Percentiles rank a stretch among this genome's conserved stretches.
phyloP scores from a whole-genome alignment of 2,329 filamentous ascomycete genomes.

The Trichoderma citrinoviride region DNA sequence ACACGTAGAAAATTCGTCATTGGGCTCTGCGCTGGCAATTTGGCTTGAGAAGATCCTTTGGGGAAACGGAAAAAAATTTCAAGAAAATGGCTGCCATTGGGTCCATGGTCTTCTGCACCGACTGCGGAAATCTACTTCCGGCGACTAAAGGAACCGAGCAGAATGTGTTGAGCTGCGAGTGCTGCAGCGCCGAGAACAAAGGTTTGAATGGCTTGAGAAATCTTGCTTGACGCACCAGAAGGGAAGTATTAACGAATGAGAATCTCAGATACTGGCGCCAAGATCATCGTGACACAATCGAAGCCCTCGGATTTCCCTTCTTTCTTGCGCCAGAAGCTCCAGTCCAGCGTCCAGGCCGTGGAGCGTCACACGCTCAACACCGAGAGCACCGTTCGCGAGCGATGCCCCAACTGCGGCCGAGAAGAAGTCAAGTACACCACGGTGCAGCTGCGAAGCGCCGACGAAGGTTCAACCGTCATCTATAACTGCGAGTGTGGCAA shows the following conservation, averaged over 20 bases:
- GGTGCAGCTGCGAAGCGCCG: slow-evolving; percentile 83
- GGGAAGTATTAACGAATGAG: slow-evolving; percentile 21
- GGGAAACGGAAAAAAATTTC: not conserved
- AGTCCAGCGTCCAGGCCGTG: slow-evolving; percentile 79
- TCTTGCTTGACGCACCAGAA: no score
- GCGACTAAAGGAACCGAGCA: slow-evolving; percentile 73
- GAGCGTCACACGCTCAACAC: slow-evolving; percentile 74
- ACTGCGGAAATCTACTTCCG: slow-evolving; percentile 87
- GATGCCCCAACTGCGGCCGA: slow-evolving; percentile 76
- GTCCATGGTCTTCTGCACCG: slow-evolving; percentile 86
- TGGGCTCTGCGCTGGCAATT: slow-evolving; percentile 13
- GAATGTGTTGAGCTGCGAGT: slow-evolving; percentile 75
- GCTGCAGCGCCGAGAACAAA: slow-evolving; percentile 82
- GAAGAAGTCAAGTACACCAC: slow-evolving; percentile 82
- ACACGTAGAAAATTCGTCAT: slow-evolving; percentile 9
- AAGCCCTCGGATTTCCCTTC: slow-evolving; percentile 91
- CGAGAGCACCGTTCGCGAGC: slow-evolving; percentile 64
- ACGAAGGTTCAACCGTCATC: slow-evolving; percentile 92
- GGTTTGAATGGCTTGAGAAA: slow-evolving; percentile 48
- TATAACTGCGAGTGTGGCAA: slow-evolving; percentile 80
- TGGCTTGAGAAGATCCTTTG: not conserved
- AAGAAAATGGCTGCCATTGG: slow-evolving; percentile 78
- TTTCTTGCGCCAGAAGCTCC: slow-evolving; percentile 75
- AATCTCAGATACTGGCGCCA: slow-evolving; percentile 65
- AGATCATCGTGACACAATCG: slow-evolving; percentile 76